Evolutionary conservation across 2,329 filamentous ascomycete species (phyloP), one percentile per base, ranked within the genome.

Genomic region (Pseudocercospora cruenta): DNA sequence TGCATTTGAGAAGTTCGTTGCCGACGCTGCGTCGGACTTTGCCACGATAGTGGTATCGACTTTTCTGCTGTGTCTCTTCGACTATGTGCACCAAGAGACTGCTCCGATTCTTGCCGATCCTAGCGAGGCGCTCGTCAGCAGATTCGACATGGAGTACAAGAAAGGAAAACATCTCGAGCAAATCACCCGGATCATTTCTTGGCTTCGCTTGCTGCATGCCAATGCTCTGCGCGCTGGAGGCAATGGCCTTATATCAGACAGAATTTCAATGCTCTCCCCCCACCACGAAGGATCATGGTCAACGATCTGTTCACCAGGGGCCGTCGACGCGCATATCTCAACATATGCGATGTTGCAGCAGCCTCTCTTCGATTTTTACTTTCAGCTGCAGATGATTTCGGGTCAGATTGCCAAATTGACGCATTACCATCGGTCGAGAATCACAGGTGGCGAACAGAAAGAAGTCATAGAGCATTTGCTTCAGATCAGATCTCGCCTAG

Each of bases 361-460:
- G 8, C 51, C 24, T 4, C 24, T 53, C 14, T 60, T 60, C 43
- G 36, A 39, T 1, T 58, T 58, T 19, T 58, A 43, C 19, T 39
- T 58, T 19, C n/a, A 58, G 33, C 31, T 45, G n/a, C 55, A 58
- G 19, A 58, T 58, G 31, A 58, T 58, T 6, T 58, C 55, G 9
- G 55, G 31, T 7, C 55, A 58, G 9, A 45, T 58, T 7, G 55
- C 55, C 31, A 45, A 58, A 8, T 19, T 58, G 12, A 39, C 55
- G 0, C 55, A 58, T 5, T 58, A 58, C 19, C 55, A 58, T 28
- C 55, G 55, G n/a, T 39, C 31, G 10, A 12, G 55, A 4, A 43
- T 45, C 31, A 45, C 55, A 1, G 55, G 55, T 1, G 33, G 3
- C 3, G 55, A 58, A 10, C 55, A 58, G 21, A 12, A 58, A 58